Base-by-base conservation (phyloP, 768 basidiomycete genomes). In the Hygrophorus pudorinus region DNA sequence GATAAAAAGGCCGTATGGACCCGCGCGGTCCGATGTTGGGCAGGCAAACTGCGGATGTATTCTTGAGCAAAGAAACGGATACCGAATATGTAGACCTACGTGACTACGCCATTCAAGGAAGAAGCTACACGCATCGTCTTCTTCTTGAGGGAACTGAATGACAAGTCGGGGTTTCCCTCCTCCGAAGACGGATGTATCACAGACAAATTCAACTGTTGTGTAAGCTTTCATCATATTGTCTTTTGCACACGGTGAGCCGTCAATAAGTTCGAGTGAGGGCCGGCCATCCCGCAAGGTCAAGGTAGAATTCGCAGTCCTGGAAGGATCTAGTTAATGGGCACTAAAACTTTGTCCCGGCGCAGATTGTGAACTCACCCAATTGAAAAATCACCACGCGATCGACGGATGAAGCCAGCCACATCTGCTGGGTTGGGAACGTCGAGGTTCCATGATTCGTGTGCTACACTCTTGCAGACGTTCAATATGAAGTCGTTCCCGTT, bases 61-160 rank as follows among this genome's bases (percentile, higher is more conserved):
- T 13, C 50, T 41, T 16, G 33, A 18, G 13, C 39, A 28, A 4
- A 20, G 31, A 39, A 38, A 45, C 40, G 14, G 41, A 29, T 24
- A 32, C n/a, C n/a, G 20, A 35, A 7, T 35, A 24, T n/a, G 20
- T 17, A 21, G 5, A 59, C 75, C 54, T 51, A 90, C 88, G 52
- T 78, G 78, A 4, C 85, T 90, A 44, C 72, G 68, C 90, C 90
- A 93, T 64, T 92, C 87, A 31, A 93, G 62, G 46, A 84, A 75
- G 57, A 81, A 91, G 10, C 78, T 73, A 58, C 90, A 93, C n/a
- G 76, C 77, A 28, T 82, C 78, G 27, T 75, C 71, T 12, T 75
- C 72, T 7, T 65, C 65, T 6, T 78, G 76, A 4, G 85, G 85
- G 17, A 89, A 73, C 39, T 83, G 78, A 1, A 76, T 79, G 2